A percentile compares a stretch with the other conserved stretches of the same genome.
These are phyloP conservation scores for Coelastrella sp. DNA, from an alignment of 139 green algal species.

Conservation along the genomic window DNA sequence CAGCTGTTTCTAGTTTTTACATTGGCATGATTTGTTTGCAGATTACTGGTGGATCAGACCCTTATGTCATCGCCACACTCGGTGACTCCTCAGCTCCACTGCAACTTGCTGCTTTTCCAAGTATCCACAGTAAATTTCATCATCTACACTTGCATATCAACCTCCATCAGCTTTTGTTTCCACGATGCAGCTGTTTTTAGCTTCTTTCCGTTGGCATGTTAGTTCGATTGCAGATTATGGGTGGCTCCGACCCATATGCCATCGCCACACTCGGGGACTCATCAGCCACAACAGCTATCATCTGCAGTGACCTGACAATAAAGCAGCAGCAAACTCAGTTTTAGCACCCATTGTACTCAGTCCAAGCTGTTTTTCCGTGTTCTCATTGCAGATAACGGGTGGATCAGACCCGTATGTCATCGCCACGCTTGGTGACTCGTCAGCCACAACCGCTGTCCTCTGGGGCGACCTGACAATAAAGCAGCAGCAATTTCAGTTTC, in stretches of 20 bases:
- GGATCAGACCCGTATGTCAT: constrained; percentile 69
- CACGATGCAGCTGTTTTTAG: background rate
- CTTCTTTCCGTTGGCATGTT: background rate
- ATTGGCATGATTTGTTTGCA: background rate
- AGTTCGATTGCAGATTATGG: background rate
- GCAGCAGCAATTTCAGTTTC: no score
- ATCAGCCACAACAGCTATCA: constrained; percentile 38
- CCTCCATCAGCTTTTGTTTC: no score
- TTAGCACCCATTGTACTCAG: background rate
- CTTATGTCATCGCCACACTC: constrained; percentile 62
- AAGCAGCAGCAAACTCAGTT: no score
- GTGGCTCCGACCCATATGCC: constrained; percentile 67
- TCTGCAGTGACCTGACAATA: constrained; percentile 38
- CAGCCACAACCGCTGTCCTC: constrained; percentile 41
- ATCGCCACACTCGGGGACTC: constrained; percentile 51
- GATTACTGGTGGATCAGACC: constrained; percentile 54
- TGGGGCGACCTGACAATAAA: constrained; percentile 3
- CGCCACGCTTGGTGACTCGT: constrained; percentile 47
- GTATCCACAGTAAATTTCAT: no score
- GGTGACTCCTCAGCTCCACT: background rate
- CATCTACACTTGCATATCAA: no score
- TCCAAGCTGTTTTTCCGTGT: background rate
- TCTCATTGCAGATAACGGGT: background rate
- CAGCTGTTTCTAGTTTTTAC: background rate
- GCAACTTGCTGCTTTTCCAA: no score